Conservation (phyloP, 192 early-diverging fungal genomes). For the Coemansia asiatica region DNA sequence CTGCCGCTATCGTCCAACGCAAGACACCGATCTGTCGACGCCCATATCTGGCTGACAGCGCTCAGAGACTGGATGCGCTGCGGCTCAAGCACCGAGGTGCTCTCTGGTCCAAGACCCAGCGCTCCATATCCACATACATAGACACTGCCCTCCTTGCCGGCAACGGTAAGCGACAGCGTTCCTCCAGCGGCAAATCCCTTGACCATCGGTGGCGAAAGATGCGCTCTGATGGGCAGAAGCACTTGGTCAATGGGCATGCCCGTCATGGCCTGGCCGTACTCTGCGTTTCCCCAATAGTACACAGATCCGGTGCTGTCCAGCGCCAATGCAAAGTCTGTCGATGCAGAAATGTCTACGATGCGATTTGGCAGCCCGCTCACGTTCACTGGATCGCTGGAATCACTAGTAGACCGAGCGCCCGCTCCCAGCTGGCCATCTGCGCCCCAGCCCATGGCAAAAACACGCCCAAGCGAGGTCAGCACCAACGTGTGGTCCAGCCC, state of each 20-base stretch:
- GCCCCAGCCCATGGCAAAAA: conserved; percentile 76
- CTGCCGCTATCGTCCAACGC: conserved; percentile 19
- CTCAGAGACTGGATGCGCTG: conserved; percentile 36
- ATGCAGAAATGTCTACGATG: conserved; percentile 57
- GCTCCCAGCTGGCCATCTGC: conserved; percentile 74
- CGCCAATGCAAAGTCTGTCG: conserved; percentile 70
- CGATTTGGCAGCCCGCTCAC: conserved; percentile 50
- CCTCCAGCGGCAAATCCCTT: too few relatives aligned
- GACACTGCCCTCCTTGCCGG: conserved; percentile 62
- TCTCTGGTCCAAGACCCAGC: conserved; percentile 57
- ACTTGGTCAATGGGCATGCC: conserved; percentile 52
- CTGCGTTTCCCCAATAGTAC: conserved; percentile 75
- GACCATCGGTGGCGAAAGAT: conserved; percentile 10
- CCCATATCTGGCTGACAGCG: conserved; percentile 52
- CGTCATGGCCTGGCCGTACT: conserved; percentile 73
- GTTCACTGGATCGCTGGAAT: conserved; percentile 47
- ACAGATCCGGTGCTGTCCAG: conserved; percentile 54
- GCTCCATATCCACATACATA: conserved; percentile 69
- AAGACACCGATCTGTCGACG: conserved; percentile 59
- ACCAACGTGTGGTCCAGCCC: conserved; percentile 70
- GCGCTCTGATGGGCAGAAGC: conserved; percentile 58
- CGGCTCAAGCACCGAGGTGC: conserved; percentile 54
- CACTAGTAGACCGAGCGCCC: conserved; percentile 48
- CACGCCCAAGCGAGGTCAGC: conserved; percentile 55
- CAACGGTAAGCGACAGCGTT: too few relatives aligned